Base-by-base conservation (phyloP, 1,284 basidiomycete genomes). In the Malassezia globosa region DNA sequence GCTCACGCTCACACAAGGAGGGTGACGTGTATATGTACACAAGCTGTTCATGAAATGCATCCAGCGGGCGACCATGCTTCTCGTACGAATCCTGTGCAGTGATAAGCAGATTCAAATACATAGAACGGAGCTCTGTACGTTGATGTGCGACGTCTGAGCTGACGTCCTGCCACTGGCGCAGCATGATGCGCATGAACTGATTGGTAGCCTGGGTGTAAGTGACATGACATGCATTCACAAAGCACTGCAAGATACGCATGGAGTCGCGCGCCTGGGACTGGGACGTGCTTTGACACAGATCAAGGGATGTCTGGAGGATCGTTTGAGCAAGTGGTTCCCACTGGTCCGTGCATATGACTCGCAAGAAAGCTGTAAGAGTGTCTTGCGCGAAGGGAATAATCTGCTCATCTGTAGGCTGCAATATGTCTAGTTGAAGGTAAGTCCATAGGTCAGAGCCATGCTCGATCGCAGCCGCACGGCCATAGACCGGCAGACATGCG, bases 101-200 rank as follows among this genome's bases (percentile, higher is more conserved):
- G 11, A 16, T 16, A 16, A 31, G 29, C 29, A 31, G 29, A 2
- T 11, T 16, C 29, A 11, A 31, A 2, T 11, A 16, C 11, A 11
- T 11, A 11, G 29, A 16, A 11, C 11, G 16, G 11, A 16, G 11
- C 29, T 31, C 29, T n/a, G n/a, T n/a, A n/a, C n/a, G n/a, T n/a
- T n/a, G n/a, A n/a, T n/a, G n/a, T n/a, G n/a, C n/a, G n/a, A n/a
- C n/a, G n/a, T n/a, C n/a, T n/a, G n/a, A n/a, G n/a, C n/a, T n/a
- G n/a, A n/a, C n/a, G n/a, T n/a, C n/a, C n/a, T n/a, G n/a, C 39
- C 76, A 77, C 18, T 58, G 58, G 46, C 55, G 55, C 27, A 67
- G 61, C 54, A 67, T 55, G 21, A 54, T 49, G 10, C 46, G 51
- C 50, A 56, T 58, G 16, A 61, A 48, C 13, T 57, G 55, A 7